Evolutionary conservation across 352 stramenopile genomes (phyloP).

Genomic region (Pythium volutum): DNA sequence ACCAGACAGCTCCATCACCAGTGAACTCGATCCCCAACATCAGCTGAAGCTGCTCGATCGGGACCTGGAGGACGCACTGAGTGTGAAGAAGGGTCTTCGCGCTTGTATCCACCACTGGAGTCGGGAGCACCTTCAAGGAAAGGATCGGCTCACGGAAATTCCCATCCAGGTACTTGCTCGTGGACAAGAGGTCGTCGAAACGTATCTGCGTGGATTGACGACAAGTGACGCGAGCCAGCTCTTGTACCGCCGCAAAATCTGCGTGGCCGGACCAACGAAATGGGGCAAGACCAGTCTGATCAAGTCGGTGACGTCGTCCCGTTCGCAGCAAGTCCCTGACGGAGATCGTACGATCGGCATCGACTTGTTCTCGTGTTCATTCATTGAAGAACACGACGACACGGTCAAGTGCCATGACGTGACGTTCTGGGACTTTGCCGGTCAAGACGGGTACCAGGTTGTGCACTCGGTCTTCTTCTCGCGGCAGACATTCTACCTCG

Average conservation of each 20-base stretch:
- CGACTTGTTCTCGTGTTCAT: slow-evolving; percentile 28
- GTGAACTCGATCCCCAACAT: slow-evolving; percentile 1
- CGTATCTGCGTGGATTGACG: slow-evolving; percentile 13
- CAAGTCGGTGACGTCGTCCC: slow-evolving; percentile 25
- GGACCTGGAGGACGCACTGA: background rate
- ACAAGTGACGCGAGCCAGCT: background rate
- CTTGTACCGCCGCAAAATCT: slow-evolving; percentile 28
- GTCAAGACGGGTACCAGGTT: background rate
- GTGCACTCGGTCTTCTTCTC: slow-evolving; percentile 9
- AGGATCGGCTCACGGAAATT: background rate
- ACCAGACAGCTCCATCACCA: background rate
- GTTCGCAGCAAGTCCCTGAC: slow-evolving; percentile 7
- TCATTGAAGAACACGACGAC: slow-evolving; percentile 1
- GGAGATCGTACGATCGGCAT: slow-evolving; percentile 29
- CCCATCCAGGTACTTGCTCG: slow-evolving; percentile 20
- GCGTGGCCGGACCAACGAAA: slow-evolving; percentile 27
- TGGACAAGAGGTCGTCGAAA: slow-evolving; percentile 6
- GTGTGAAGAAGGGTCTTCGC: background rate
- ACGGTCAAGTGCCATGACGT: background rate
- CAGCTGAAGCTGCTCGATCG: background rate
- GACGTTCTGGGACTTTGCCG: slow-evolving; percentile 7
- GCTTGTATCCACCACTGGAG: background rate
- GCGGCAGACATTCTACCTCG: background rate
- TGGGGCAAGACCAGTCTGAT: slow-evolving; percentile 37
- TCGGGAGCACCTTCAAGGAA: background rate